These are phyloP conservation scores for Haplographium delicatum DNA, from an alignment of 495 filamentous ascomycete species.

Conservation along the genomic window DNA sequence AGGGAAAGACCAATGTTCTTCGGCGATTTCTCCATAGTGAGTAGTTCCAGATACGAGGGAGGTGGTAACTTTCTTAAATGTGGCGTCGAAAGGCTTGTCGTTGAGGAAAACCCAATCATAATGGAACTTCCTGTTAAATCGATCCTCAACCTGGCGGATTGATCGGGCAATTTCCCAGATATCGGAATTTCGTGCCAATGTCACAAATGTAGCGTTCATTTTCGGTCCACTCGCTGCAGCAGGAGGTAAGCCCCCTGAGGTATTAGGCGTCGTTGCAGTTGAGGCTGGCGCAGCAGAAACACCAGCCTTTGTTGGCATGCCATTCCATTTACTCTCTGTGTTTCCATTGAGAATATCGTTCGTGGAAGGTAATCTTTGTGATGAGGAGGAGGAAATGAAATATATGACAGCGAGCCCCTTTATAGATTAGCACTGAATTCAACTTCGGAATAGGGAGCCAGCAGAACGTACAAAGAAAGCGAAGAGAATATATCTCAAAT, in stretches of 20 bases:
- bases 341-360: constrained; percentile 24
- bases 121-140: constrained; percentile 92
- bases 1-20: constrained; percentile 89
- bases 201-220: constrained; percentile 96
- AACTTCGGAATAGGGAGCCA: not conserved
- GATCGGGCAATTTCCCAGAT: constrained; percentile 94
- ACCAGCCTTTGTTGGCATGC: constrained; percentile 14
- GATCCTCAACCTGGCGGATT: constrained; percentile 92
- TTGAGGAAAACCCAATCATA: constrained; percentile 99
- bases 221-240: constrained; percentile 54
- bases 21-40: constrained; percentile 77
- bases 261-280: constrained; percentile 20
- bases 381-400: constrained; percentile 69
- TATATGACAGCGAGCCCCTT: constrained; percentile 72
- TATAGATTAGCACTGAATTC: not conserved
- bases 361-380: constrained; percentile 22
- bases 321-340: constrained; percentile 4
- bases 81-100: constrained; percentile 85
- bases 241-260: constrained; percentile 36
- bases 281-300: constrained; percentile 16
- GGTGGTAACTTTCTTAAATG: constrained; percentile 87
- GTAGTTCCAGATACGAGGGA: constrained; percentile 86
- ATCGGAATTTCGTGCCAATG: constrained; percentile 85
- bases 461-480: constrained; percentile 68
- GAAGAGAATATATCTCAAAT: constrained; percentile 84